Evolutionary conservation across 768 basidiomycete species (phyloP).

Genomic region (Lentinula aciculospora): DNA sequence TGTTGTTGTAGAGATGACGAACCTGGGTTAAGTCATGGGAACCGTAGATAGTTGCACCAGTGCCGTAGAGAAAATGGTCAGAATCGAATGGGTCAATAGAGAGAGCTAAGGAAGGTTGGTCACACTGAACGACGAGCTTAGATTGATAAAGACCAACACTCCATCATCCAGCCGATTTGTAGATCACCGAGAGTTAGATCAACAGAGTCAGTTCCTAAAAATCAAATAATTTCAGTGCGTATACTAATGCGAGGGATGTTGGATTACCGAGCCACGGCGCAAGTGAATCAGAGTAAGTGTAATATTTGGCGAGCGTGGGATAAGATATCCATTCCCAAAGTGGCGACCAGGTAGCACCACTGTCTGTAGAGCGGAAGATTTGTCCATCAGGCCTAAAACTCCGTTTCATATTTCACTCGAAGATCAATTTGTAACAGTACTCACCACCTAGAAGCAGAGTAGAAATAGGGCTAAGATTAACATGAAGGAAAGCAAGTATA

Average conservation of each 20-base stretch:
- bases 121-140: background rate
- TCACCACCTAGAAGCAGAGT: background rate
- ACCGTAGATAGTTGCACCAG: constrained; percentile 59
- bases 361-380: constrained; percentile 55
- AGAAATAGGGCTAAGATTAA: background rate
- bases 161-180: constrained; percentile 73
- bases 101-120: constrained; percentile 27
- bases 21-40: constrained; percentile 46
- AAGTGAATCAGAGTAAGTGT: constrained; percentile 46
- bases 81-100: constrained; percentile 63
- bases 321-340: constrained; percentile 43
- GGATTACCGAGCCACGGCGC: constrained; percentile 52
- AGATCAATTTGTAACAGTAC: background rate
- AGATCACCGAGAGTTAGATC: constrained; percentile 35
- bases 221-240: background rate
- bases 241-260: background rate
- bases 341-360: constrained; percentile 53
- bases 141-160: constrained; percentile 28
- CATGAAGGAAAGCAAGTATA: background rate
- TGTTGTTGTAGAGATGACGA: background rate
- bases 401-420: background rate
- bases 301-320: constrained; percentile 17
- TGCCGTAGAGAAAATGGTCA: constrained; percentile 56
- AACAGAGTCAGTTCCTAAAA: constrained; percentile 28
- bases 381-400: constrained; percentile 51